phyloP scores from a whole-genome alignment of 2,329 filamentous ascomycete genomes.

The Stromatinia cepivora region DNA sequence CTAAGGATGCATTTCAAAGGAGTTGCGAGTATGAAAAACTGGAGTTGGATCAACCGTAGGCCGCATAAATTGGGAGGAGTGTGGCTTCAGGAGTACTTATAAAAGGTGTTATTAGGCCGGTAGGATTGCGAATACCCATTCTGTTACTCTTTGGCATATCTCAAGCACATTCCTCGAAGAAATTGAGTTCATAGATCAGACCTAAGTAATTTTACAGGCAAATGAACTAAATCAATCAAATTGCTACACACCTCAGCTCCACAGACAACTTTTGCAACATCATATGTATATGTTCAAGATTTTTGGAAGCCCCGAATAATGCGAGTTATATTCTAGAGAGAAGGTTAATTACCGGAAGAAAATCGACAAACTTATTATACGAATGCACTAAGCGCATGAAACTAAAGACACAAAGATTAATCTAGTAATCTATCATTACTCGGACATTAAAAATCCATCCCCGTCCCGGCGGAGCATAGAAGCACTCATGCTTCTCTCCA shows the following conservation, averaged over 20 bases:
- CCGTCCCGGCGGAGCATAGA: not conserved
- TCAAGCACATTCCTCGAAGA: not conserved
- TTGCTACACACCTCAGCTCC: not conserved
- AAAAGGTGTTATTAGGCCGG: not conserved
- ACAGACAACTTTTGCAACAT: not conserved
- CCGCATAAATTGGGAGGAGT: not conserved
- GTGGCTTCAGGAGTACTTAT: constrained; percentile 1
- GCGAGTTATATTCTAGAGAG: not conserved
- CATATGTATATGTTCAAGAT: not conserved
- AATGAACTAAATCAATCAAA: not conserved
- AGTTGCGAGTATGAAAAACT: not conserved
- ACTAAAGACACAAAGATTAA: not conserved
- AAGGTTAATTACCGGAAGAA: not conserved
- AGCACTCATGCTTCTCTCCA: not conserved
- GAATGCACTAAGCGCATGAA: not conserved
- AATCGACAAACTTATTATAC: not conserved
- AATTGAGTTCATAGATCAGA: not conserved
- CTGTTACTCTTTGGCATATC: not conserved
- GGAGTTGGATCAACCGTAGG: constrained; percentile 7
- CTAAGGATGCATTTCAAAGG: constrained; percentile 7
- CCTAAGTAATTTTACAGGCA: not conserved
- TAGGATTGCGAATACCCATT: constrained; percentile 22
- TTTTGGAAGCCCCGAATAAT: not conserved
- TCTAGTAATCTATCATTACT: not conserved
- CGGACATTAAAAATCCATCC: not conserved